Evolutionary conservation across 2,329 filamentous ascomycete genomes (phyloP), one percentile per base, ranked within the genome.

Genomic region (Fonsecaea multimorphosa): DNA sequence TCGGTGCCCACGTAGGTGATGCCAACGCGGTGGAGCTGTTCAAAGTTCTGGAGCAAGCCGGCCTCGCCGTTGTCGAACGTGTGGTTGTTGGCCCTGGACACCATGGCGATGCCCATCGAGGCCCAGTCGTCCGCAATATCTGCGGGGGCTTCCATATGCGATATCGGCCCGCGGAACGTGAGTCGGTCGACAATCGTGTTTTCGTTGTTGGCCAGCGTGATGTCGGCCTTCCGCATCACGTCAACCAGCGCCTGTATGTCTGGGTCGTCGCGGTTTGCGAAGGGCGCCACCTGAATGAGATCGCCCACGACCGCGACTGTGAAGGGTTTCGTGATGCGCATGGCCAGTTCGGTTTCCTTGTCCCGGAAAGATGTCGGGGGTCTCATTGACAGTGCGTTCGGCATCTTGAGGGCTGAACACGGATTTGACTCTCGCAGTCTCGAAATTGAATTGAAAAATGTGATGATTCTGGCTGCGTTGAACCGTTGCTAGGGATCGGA

Each of bases 31-130:
- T 6, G 34, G 9, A 57, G 54, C 36, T 57, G 32, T 14, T 40
- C 32, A 38, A 57, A 38, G 32, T 57, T 57, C 19, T 57, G 54
- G 32, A 44, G n/a, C 19, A 57, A 2, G 54, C 54, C 54, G 24
- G 36, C 32, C 24, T 57, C 54, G 8, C 54, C 54, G 34, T 44
- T 44, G 54, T 57, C 54, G 34, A 57, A 57, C 16, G 54, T 57
- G 54, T 57, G 54, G 34, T 57, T 57, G 36, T 57, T 57, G 2
- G 54, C 54, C 22, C 27, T 57, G n/a, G 54, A 57, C 32, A 57
- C 54, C 54, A 57, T 57, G 19, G 54, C 54, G 22, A 57, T 57
- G n/a, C 54, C 54, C 54, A 57, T 57, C 3, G 54, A 12, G 6
- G 54, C 54, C 54, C 54, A 57, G 19, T 57, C 54, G 24, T 57